Percentiles rank a stretch among this genome's conserved stretches.
phyloP scores from a whole-genome alignment of 495 filamentous ascomycete species.

The Astrocystis sublimbata region DNA sequence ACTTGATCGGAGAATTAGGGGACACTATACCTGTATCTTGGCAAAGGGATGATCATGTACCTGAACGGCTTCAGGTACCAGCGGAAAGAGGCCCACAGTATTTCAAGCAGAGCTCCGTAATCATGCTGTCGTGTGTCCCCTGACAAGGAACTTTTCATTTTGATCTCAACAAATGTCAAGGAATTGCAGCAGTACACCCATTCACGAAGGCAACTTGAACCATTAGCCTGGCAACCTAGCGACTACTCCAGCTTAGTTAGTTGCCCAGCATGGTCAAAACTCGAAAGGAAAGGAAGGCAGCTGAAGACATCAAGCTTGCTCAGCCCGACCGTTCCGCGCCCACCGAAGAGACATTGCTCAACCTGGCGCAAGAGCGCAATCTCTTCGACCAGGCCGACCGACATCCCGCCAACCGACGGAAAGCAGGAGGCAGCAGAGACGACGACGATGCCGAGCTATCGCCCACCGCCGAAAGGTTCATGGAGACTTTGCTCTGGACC shows the following conservation, averaged over 20 bases:
- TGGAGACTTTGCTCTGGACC: slow-evolving; percentile 67
- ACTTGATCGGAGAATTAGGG: not conserved
- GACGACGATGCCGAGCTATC: slow-evolving; percentile 38
- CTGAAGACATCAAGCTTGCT: slow-evolving; percentile 54
- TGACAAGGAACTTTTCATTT: no score
- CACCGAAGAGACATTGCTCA: slow-evolving; percentile 60
- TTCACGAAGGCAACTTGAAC: no score
- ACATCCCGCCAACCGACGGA: slow-evolving; percentile 29
- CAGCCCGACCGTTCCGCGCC: slow-evolving; percentile 60
- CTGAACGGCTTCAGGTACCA: no score
- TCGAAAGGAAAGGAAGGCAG: slow-evolving; percentile 50
- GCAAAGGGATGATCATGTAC: no score
- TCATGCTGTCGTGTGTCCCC: no score
- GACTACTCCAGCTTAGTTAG: no score
- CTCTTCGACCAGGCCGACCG: slow-evolving; percentile 46
- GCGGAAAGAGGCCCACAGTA: no score
- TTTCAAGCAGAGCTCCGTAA: no score
- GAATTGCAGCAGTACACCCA: no score
- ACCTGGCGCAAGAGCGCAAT: slow-evolving; percentile 61
- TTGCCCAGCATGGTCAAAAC: slow-evolving; percentile 42
- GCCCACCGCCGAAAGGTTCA: slow-evolving; percentile 50
- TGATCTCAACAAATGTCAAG: no score
- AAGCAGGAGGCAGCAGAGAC: slow-evolving; percentile 24
- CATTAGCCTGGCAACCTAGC: no score
- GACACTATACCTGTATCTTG: not conserved